Conservation (phyloP, 1,284 basidiomycete genomes). For the Porphyrellus sp. region DNA sequence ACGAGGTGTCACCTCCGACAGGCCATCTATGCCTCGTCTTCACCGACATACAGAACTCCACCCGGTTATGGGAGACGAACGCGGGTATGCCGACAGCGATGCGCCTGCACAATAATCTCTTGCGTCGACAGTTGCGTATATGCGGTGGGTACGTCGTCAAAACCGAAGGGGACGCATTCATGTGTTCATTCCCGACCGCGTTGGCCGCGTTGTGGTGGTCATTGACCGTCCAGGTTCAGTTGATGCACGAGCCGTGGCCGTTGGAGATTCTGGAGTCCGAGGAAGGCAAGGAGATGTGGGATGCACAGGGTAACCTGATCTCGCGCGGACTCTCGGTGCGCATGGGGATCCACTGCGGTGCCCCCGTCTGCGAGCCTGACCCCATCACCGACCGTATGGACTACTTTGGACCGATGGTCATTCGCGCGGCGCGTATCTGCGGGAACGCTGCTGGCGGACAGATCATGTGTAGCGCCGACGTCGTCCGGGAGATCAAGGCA, state of each 20-base stretch:
- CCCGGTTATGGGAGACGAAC: conserved; percentile 96
- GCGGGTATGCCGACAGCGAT: conserved; percentile 96
- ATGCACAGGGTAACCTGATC: conserved; percentile 68
- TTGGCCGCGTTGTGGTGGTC: conserved; percentile 90
- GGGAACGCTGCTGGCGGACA: conserved; percentile 89
- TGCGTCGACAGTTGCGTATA: conserved; percentile 83
- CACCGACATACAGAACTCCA: conserved; percentile 98
- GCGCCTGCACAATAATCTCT: conserved; percentile 85
- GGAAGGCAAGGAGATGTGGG: conserved; percentile 83
- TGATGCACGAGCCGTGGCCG: conserved; percentile 91
- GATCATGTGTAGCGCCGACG: conserved; percentile 90
- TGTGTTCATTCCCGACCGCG: conserved; percentile 94
- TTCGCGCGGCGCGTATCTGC: conserved; percentile 85
- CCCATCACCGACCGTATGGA: conserved; percentile 97
- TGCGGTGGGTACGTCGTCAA: conserved; percentile 99
- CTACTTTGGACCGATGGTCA: conserved; percentile 93
- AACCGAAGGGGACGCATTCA: conserved; percentile 99
- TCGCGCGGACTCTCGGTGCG: conserved; percentile 91
- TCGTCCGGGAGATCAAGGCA: conserved; percentile 80
- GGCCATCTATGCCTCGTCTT: conserved; percentile 95
- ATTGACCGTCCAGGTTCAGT: conserved; percentile 82
- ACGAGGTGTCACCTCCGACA: conserved; percentile 83
- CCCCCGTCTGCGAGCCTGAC: conserved; percentile 90
- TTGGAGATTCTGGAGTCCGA: conserved; percentile 90
- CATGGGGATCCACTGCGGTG: conserved; percentile 97